Evolutionary conservation across 148 eudicot species (phyloP).

Genomic region (Limonium bicolor): DNA sequence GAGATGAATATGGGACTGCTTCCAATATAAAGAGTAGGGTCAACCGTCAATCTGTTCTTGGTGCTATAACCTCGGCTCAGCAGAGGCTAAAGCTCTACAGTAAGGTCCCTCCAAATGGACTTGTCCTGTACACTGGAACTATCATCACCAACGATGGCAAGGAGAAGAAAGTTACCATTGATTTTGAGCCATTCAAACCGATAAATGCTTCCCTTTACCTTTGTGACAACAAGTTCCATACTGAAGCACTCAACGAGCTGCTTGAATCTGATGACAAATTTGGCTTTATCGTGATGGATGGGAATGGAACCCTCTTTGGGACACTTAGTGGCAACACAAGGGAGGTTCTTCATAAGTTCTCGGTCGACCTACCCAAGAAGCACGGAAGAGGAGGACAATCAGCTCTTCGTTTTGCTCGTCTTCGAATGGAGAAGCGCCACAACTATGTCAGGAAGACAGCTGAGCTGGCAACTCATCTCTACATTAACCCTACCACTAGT

Average conservation of each 20-base stretch:
- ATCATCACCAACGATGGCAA: slow-evolving; percentile 10
- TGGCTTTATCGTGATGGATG: slow-evolving; percentile 12
- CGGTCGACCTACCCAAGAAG: slow-evolving; percentile 10
- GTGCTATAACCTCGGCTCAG: slow-evolving; percentile 12
- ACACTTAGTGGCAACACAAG: slow-evolving; percentile 12
- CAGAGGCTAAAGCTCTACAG: slow-evolving; percentile 10
- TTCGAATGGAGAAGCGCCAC: slow-evolving; percentile 12
- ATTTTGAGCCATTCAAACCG: slow-evolving; percentile 10
- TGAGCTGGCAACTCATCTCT: slow-evolving; percentile 8
- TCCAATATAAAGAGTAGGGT: slow-evolving; percentile 13
- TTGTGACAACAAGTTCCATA: slow-evolving; percentile 11
- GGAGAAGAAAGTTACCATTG: slow-evolving; percentile 10
- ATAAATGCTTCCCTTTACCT: slow-evolving; percentile 10
- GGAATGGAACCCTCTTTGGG: slow-evolving; percentile 9
- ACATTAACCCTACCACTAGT: slow-evolving; percentile 6
- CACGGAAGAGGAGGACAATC: slow-evolving; percentile 13
- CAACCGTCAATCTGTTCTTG: slow-evolving; percentile 11
- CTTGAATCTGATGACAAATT: slow-evolving; percentile 10
- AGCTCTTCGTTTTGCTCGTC: slow-evolving; percentile 12
- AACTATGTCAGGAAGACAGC: slow-evolving; percentile 13
- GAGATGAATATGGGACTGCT: slow-evolving; percentile 10
- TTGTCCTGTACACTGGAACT: slow-evolving; percentile 9
- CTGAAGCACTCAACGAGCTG: slow-evolving; percentile 9
- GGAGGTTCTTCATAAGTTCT: slow-evolving; percentile 10
- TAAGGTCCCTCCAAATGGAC: slow-evolving; percentile 10